Conservation (phyloP, 1,139 yeast genomes). For the Arxiozyma slooffiae region DNA sequence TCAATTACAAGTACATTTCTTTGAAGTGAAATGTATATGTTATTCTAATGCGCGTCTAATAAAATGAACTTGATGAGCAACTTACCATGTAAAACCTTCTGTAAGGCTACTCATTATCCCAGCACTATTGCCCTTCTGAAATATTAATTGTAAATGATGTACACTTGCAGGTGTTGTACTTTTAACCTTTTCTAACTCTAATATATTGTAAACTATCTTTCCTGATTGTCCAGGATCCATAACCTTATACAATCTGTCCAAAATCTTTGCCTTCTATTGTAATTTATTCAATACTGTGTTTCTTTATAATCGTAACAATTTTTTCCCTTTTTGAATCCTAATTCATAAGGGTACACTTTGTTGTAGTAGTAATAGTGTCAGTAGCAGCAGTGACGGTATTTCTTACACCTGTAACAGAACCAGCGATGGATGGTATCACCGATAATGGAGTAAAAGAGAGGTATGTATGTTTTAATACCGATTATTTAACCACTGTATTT, state of each 20-base stretch:
- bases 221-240: constrained; percentile 6
- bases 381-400: background rate
- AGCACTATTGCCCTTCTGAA: constrained; percentile 26
- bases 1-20: background rate
- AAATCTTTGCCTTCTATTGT: constrained; percentile 19
- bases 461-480: background rate
- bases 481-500: background rate
- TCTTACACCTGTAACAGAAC: background rate
- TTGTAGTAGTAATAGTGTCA: background rate
- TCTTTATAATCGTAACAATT: constrained; percentile 24
- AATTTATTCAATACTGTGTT: constrained; percentile 28
- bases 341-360: constrained; percentile 1
- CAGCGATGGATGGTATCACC: background rate
- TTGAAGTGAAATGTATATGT: background rate
- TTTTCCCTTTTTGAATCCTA: constrained; percentile 26
- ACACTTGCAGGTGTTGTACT: constrained; percentile 25
- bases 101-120: constrained; percentile 21
- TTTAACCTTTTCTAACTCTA: constrained; percentile 21
- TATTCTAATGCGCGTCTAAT: constrained; percentile 29
- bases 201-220: constrained; percentile 14
- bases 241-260: constrained; percentile 18
- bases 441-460: background rate
- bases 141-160: constrained; percentile 24
- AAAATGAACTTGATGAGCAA: constrained; percentile 26
- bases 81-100: constrained; percentile 19